Evolutionary conservation across 441 rosid species (phyloP), one percentile per base, ranked within the genome.

Genomic region (Bruguiera hainesii): DNA sequence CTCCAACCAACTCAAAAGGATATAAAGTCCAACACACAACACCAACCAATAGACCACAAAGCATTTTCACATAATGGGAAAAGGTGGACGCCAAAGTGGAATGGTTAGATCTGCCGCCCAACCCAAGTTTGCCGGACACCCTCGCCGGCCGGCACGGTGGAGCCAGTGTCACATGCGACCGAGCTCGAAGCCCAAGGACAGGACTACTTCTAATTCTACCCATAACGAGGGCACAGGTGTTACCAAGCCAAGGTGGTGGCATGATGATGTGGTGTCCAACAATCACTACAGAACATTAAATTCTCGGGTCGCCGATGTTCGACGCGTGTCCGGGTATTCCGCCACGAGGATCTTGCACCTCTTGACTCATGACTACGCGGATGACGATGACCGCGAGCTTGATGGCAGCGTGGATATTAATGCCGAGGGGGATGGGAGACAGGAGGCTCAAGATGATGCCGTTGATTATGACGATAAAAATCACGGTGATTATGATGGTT

Each of bases 31-130:
- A 10, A 37, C 46, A 2, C 46, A 9, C 4, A 10, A 2, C 7
- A 10, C 15, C 11, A 10, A 9, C 3, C 46, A 9, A 10, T 11
- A 9, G 3, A 10, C 46, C 26, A 37, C 46, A 10, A 10, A 10
- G 6, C 46, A 10, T 52, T n/a, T 52, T 52, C 56, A 7, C 26
- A 69, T 66, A 35, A 90, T 85, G 91, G 86, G 72, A 78, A 69
- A 87, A 52, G 84, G 86, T 73, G 87, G 91, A 59, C 84, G 85
- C 55, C 90, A 80, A 63, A 90, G 80, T 66, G 91, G 89, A 66
- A 60, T 83, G 77, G 85, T 86, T 28, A 75, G 91, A 37, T 81
- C 85, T 15, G 68, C 49, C 64, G 60, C 67, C 80, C 84, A 88
- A 82, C 86, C 96, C 71, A 88, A 88, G 71, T 83, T 85, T 62